Percentiles rank a stretch among this genome's conserved stretches.
Conservation (phyloP, 2,329 filamentous ascomycete species). For the Colletotrichum eremochloae region DNA sequence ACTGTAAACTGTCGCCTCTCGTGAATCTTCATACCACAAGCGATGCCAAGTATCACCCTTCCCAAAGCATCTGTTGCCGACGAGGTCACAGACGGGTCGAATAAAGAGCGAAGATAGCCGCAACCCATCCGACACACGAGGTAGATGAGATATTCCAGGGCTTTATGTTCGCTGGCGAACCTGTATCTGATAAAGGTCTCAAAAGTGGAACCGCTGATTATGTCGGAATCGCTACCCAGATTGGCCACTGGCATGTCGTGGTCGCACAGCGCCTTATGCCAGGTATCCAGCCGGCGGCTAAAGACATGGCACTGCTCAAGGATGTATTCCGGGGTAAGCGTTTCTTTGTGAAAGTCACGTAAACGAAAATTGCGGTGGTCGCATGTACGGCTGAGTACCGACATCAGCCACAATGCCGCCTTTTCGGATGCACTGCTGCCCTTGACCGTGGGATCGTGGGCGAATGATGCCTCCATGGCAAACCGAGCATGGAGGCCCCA, state of each 20-base stretch:
- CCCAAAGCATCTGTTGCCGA: conserved; percentile 16
- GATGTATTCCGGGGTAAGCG: neutral
- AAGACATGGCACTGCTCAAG: conserved; percentile 26
- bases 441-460: neutral
- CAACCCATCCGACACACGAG: conserved; percentile 22
- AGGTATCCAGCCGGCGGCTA: conserved; percentile 10
- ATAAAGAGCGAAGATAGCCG: conserved; percentile 26
- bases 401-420: conserved; percentile 25
- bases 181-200: conserved; percentile 27
- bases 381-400: conserved; percentile 8
- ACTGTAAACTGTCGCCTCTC: conserved; percentile 24
- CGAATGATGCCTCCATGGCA: conserved; percentile 28
- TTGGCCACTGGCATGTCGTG: conserved; percentile 26
- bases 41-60: conserved; percentile 25
- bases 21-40: conserved; percentile 30
- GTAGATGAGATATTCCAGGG: conserved; percentile 29
- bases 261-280: conserved; percentile 18
- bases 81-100: conserved; percentile 8
- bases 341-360: conserved; percentile 25
- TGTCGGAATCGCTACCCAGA: conserved; percentile 12
- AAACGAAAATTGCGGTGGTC: conserved; percentile 21
- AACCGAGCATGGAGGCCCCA: conserved; percentile 8
- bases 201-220: conserved; percentile 21
- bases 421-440: conserved; percentile 27
- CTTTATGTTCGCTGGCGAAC: conserved; percentile 10